Evolutionary conservation across 176 grass and related monocot genomes (phyloP), one percentile per base, ranked within the genome.

Genomic region (Poa pratensis): DNA sequence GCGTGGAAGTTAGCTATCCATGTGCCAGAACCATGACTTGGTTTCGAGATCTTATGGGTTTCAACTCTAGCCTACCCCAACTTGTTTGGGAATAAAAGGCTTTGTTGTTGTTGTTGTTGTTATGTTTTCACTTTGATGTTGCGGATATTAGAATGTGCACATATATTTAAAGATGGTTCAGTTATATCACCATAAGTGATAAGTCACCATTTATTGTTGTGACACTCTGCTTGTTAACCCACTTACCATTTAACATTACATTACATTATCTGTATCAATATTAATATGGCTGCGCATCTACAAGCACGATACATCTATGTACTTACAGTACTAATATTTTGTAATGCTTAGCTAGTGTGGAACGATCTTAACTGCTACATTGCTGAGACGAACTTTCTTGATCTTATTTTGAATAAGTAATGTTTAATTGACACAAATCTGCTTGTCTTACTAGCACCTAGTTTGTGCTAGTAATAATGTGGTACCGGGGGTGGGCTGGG

Each of bases 131-230:
- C 69, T 72, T 43, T 46, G n/a, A 60, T 27, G 34, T 30, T 73
- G 17, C 60, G 53, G 7, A 27, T 37, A 37, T 37, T 37, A 1
- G 35, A 37, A 37, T 37, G 35, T 58, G 34, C 55, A 15, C 35
- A 73, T 72, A 83, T 59, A 11, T 73, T 62, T 70, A 60, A 73
- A 83, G 67, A 73, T 10, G 26, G 6, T 61, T 83, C 78, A 35
- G 6, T 70, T 75, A 17, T 84, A 51, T 58, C 34, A 59, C 70
- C 37, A 30, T 20, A 72, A 55, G 32, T 43, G 42, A 37, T 37
- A 37, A 37, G 35, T 58, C 22, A 59, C 16, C 9, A 28, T 34
- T 1, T 71, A 62, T 48, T 74, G 20, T 74, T 75, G 20, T 74
- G 37, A 46, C 40, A 75, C 55, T 69, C 24, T 74, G 39, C 18